These are phyloP conservation scores for Septoria petroselini DNA, from an alignment of 2,329 filamentous ascomycete genomes.

Conservation along the genomic window DNA sequence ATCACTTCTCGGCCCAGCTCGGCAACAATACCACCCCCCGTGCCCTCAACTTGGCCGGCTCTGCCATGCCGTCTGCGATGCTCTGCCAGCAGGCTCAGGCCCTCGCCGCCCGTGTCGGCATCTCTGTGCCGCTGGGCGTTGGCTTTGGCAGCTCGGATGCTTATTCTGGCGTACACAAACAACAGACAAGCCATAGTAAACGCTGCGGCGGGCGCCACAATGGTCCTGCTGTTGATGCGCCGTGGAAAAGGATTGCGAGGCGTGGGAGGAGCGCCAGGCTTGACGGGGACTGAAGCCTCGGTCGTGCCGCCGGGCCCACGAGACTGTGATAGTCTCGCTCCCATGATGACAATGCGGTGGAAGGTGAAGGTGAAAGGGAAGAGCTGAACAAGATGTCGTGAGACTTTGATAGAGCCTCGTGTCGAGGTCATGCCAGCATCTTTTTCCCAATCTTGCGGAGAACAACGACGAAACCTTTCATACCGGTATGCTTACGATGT, in stretches of 20 bases:
- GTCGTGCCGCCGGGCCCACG: slow-evolving; percentile 44
- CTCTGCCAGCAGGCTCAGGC: slow-evolving; percentile 53
- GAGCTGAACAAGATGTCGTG: too few species aligned
- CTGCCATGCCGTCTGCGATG: slow-evolving; percentile 53
- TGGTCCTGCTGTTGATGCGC: slow-evolving; percentile 41
- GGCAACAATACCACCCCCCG: slow-evolving; percentile 39
- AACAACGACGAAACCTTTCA: too few species aligned
- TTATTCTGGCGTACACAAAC: slow-evolving; percentile 61
- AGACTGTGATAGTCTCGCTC: slow-evolving; percentile 47
- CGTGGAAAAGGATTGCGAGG: slow-evolving; percentile 34
- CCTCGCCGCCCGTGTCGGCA: slow-evolving; percentile 53
- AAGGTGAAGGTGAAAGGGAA: not conserved
- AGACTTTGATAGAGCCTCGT: too few species aligned
- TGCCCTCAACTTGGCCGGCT: slow-evolving; percentile 47
- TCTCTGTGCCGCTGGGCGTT: slow-evolving; percentile 61
- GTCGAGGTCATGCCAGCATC: too few species aligned
- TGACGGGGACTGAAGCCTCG: slow-evolving; percentile 39
- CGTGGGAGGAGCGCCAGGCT: slow-evolving; percentile 35
- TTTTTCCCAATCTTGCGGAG: too few species aligned
- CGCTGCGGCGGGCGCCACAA: slow-evolving; percentile 61
- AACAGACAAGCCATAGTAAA: slow-evolving; percentile 60
- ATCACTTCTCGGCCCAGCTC: slow-evolving; percentile 34
- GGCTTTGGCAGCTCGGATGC: slow-evolving; percentile 63
- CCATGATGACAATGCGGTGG: slow-evolving; percentile 39
- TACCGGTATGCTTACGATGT: too few species aligned